A percentile compares a stretch with the other conserved stretches of the same genome.
These are phyloP conservation scores for Leucosporidium creatinivorum DNA, from an alignment of 768 basidiomycete species.

Conservation along the genomic window DNA sequence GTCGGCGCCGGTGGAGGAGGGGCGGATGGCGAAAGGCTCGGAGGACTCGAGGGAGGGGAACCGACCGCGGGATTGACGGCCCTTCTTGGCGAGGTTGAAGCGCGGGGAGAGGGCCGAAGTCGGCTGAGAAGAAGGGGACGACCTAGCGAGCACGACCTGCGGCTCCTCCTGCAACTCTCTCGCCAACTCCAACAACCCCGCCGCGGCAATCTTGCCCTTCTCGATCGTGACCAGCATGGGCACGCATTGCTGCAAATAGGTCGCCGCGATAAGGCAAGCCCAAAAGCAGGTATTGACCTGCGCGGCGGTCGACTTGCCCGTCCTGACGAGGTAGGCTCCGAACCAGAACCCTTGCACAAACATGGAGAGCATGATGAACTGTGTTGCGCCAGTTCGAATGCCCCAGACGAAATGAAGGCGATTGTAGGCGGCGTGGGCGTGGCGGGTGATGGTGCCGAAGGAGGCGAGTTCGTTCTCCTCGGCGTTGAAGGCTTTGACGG, in stretches of 20 bases:
- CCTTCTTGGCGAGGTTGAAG: neutral
- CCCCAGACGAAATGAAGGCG: conserved; percentile 69
- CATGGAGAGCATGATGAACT: conserved; percentile 81
- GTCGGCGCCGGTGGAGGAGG: neutral
- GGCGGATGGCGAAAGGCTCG: neutral
- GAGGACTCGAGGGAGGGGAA: neutral
- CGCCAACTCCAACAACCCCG: conserved; percentile 57
- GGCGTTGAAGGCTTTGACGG: conserved; percentile 91
- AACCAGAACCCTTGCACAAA: conserved; percentile 98
- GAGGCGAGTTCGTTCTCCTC: conserved; percentile 52
- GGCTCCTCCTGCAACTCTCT: conserved; percentile 40
- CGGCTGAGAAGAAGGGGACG: neutral
- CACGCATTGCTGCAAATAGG: conserved; percentile 77
- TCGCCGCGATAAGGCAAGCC: conserved; percentile 86
- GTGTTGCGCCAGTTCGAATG: conserved; percentile 56
- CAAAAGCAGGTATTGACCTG: conserved; percentile 96
- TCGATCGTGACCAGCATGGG: conserved; percentile 69
- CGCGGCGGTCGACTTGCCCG: conserved; percentile 60
- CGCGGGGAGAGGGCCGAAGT: neutral
- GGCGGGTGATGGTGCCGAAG: conserved; percentile 48
- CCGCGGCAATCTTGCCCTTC: conserved; percentile 77
- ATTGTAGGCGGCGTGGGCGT: conserved; percentile 49
- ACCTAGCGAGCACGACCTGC: neutral
- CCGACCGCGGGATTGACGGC: neutral
- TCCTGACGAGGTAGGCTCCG: conserved; percentile 77